These are phyloP conservation scores for Venturia aucupariae DNA, from an alignment of 2,329 filamentous ascomycete species.

Conservation along the genomic window DNA sequence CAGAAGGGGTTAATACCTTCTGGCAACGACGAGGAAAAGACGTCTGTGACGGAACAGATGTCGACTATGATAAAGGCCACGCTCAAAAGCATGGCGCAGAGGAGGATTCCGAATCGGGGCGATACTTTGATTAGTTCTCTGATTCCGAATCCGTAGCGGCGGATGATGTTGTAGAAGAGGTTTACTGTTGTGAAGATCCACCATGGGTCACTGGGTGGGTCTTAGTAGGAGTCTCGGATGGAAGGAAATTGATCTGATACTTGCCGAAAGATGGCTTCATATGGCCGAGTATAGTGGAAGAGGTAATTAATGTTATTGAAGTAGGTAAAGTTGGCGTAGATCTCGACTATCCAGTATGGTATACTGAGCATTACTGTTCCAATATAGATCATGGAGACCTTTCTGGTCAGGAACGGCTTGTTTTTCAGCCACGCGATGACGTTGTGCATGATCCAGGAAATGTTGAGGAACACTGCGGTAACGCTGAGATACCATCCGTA, in stretches of 20 bases:
- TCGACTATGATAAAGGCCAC: slow-evolving; percentile 54
- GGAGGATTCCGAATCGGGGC: slow-evolving; percentile 55
- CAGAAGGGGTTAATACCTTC: slow-evolving; percentile 59
- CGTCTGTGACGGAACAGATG: slow-evolving; percentile 48
- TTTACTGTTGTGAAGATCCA: slow-evolving; percentile 55
- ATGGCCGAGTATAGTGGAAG: slow-evolving; percentile 47
- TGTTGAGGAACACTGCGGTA: slow-evolving; percentile 51
- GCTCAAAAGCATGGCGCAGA: slow-evolving; percentile 51
- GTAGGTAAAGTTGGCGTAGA: slow-evolving; percentile 56
- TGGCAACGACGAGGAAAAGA: slow-evolving; percentile 29
- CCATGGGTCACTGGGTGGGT: slow-evolving; percentile 47
- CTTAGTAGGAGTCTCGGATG: background rate
- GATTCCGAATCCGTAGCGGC: slow-evolving; percentile 50
- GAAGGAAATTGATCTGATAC: too few relatives aligned
- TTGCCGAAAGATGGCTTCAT: slow-evolving; percentile 46
- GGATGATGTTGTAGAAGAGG: slow-evolving; percentile 55
- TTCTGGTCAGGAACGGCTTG: slow-evolving; percentile 46
- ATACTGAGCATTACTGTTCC: slow-evolving; percentile 48
- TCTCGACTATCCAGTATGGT: slow-evolving; percentile 57
- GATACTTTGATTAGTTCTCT: slow-evolving; percentile 50
- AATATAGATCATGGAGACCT: slow-evolving; percentile 48
- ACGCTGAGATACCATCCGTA: slow-evolving; percentile 57
- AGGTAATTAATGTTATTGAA: slow-evolving; percentile 48
- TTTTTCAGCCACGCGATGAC: slow-evolving; percentile 61
- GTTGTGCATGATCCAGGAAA: slow-evolving; percentile 57